phyloP scores from a whole-genome alignment of 306 rosid genomes.

The Lathyrus sativus region DNA sequence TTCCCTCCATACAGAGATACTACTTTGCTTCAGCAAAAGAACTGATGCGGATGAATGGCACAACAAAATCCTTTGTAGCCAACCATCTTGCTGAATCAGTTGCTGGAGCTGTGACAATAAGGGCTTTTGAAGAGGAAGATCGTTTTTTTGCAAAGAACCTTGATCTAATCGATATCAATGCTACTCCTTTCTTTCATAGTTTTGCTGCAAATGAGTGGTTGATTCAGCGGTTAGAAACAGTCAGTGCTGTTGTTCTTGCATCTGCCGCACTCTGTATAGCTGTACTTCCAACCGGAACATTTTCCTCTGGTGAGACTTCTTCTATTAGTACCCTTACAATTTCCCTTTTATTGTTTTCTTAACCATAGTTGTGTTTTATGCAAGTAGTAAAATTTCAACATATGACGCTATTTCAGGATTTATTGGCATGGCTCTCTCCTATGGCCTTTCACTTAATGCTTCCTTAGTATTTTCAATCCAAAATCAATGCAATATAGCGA shows the following conservation, averaged over 20 bases:
- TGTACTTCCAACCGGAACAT: conserved; percentile 75
- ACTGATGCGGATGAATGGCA: conserved; percentile 47
- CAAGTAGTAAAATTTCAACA: not conserved
- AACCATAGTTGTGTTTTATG: not conserved
- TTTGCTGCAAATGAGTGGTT: conserved; percentile 87
- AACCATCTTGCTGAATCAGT: conserved; percentile 85
- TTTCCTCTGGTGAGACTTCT: conserved; percentile 46
- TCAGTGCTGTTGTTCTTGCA: conserved; percentile 70
- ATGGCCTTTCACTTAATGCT: conserved; percentile 76
- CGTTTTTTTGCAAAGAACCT: conserved; percentile 62
- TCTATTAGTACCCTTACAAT: not conserved
- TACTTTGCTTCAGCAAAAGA: conserved; percentile 82
- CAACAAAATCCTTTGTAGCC: conserved; percentile 77
- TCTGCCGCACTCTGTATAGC: conserved; percentile 73
- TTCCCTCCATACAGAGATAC: conserved; percentile 49
- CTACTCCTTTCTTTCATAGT: conserved; percentile 73
- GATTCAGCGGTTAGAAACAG: conserved; percentile 73
- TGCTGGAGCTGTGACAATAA: conserved; percentile 79
- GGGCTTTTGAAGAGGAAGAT: conserved; percentile 83
- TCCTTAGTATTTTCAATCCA: conserved; percentile 72
- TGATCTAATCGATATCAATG: conserved; percentile 64
- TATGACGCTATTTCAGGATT: conserved; percentile 39
- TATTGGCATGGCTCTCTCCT: conserved; percentile 92
- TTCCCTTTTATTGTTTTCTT: not conserved
- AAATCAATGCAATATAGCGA: conserved; percentile 68